Base-by-base conservation (phyloP, 768 basidiomycete genomes). In the Russula earlei region DNA sequence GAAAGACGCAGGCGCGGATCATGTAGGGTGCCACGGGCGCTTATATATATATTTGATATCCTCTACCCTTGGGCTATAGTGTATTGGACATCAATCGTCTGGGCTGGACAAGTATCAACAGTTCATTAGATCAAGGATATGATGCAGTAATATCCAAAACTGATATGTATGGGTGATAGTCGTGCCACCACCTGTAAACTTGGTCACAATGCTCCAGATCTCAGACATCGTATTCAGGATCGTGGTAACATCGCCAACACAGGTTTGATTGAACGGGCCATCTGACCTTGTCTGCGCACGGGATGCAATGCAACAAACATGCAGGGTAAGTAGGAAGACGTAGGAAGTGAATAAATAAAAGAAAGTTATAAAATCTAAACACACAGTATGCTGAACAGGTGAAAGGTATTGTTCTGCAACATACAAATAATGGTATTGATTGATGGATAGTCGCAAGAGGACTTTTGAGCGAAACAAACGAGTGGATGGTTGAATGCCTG, bases 361-460 rank as follows among this genome's bases (percentile, higher is more conserved):
- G 29, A 15, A 31, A 49, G 49, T 33, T 44, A 49, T 24, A 34
- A 20, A 22, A 47, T 44, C 29, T 55, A 55, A 36, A 49, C 38
- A 49, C 45, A 55, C 24, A 51, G 42, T 27, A 49, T 38, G 58
- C 60, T 44, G 34, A 38, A 9, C 53, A 43, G 11, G 52, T 29
- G 46, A 57, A 47, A 27, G 1, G 50, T 20, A 24, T 24, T 37
- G 50, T 33, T 33, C 47, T 31, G 31, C 47, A 50, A 40, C 27
- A 33, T 38, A 58, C 44, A 49, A n/a, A 29, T 58, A 54, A 49
- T 49, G 48, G 54, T 59, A 53, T 47, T 36, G 47, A 53, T 47
- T 36, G 47, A 19, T 49, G 55, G 52, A 49, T 31, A n/a, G 15
- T 59, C 49, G 56, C 56, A 50, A 45, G 48, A 20, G n/a, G 43